A percentile compares a stretch with the other conserved stretches of the same genome.
Conservation (phyloP, 2,329 filamentous ascomycete species). For the Colletotrichum horii region DNA sequence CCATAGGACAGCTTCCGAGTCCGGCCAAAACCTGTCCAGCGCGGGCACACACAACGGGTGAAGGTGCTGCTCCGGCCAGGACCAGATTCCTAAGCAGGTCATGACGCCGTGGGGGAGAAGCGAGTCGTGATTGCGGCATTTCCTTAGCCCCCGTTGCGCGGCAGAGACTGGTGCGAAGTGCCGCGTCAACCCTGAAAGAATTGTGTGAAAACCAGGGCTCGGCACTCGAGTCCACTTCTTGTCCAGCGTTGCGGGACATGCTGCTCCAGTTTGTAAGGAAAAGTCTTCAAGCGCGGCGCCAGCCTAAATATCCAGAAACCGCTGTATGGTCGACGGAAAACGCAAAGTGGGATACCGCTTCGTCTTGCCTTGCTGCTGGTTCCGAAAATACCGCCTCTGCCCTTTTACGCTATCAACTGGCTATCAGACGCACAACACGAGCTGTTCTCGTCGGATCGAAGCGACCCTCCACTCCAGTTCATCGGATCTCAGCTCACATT, state of each 20-base stretch:
- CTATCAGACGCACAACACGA: neutral
- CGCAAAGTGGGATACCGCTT: neutral
- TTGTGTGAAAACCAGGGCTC: neutral
- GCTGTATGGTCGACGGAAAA: neutral
- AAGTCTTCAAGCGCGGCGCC: slow-evolving; percentile 9
- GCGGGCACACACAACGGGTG: neutral
- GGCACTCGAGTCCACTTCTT: neutral
- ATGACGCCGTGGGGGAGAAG: neutral
- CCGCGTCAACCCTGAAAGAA: slow-evolving; percentile 6
- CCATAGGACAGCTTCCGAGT: neutral
- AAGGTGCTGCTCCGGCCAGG: neutral
- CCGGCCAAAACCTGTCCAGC: neutral
- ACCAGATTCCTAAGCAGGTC: neutral
- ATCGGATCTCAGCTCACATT: neutral
- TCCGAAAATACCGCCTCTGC: neutral
- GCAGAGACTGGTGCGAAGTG: neutral
- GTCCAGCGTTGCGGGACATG: neutral
- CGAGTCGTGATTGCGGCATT: slow-evolving; percentile 13
- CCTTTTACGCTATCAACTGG: neutral
- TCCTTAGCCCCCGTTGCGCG: neutral
- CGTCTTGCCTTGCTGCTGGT: neutral
- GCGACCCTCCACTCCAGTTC: slow-evolving; percentile 4
- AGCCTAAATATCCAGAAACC: slow-evolving; percentile 12
- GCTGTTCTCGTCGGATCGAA: neutral
- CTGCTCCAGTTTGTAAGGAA: neutral